Conservation (phyloP, 2,329 filamentous ascomycete species). For the Metarhizium rileyi region DNA sequence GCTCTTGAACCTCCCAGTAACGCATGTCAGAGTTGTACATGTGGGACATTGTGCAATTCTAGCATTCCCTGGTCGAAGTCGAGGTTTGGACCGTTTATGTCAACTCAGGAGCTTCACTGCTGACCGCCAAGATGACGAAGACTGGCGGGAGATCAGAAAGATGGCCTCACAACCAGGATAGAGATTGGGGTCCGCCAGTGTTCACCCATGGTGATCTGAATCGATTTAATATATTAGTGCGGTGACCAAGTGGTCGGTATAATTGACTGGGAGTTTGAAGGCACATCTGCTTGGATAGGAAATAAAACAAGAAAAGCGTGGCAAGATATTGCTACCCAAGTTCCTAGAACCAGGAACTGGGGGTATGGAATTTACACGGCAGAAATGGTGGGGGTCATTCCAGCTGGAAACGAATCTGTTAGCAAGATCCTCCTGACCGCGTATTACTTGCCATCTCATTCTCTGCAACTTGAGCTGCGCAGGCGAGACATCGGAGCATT, state of each 20-base stretch:
- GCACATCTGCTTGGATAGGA: conserved; percentile 16
- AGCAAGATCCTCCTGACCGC: too few species aligned
- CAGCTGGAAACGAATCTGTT: too few species aligned
- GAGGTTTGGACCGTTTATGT: conserved; percentile 22
- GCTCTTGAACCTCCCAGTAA: conserved; percentile 12
- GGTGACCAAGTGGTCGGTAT: conserved; percentile 34
- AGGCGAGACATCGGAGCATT: too few species aligned
- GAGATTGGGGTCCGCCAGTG: conserved; percentile 23
- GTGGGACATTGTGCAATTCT: conserved; percentile 18
- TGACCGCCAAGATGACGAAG: conserved; percentile 13
- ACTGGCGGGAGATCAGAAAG: conserved; percentile 19
- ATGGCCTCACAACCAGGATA: conserved; percentile 26
- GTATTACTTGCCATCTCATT: too few species aligned
- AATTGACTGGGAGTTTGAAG: conserved; percentile 24
- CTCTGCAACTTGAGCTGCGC: too few species aligned
- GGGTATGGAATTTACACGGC: conserved; percentile 29
- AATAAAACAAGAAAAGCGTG: conserved; percentile 24
- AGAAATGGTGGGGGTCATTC: conserved; percentile 23
- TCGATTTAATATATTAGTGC: conserved; percentile 31
- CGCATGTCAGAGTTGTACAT: conserved; percentile 15
- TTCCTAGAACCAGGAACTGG: conserved; percentile 28
- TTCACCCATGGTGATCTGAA: conserved; percentile 40
- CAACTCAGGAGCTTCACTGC: conserved; percentile 20
- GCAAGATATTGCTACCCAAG: conserved; percentile 19
- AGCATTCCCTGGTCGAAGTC: conserved; percentile 13